Evolutionary conservation across 108 stramenopile genomes (phyloP), one percentile per base, ranked within the genome.

Genomic region (Cyclotella choctawhatcheeana): DNA sequence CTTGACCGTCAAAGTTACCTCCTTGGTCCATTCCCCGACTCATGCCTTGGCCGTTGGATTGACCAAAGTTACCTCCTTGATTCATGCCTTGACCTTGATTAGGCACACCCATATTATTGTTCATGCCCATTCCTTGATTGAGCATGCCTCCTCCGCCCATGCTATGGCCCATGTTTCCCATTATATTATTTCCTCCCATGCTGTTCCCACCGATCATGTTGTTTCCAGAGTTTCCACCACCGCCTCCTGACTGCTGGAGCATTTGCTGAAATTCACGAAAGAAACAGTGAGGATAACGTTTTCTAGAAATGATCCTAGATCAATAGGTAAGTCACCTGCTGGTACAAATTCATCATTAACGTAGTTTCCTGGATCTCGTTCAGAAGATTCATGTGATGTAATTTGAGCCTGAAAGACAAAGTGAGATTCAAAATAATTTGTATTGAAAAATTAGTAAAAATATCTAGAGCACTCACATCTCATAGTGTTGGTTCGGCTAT

Each of bases 341-440:
- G 82, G 34, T 83, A 83, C 30, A 95, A 68, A 50, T 95, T 95
- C 94, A 95, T 95, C 94, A 95, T 95, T 22, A 95, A 67, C 3
- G 94, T 95, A 2, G 94, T 95, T 64, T 95, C 94, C 71, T 95
- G 94, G 59, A 95, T 95, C 59, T 95, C 94, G 69, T 95, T 95
- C 30, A 95, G 71, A 10, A 95, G 76, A 75, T 95, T 95, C 94
- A 95, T 95, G 63, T 95, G 94, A 76, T 95, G 94, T 27, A 95
- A 84, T 67, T 95, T 95, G 43, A 95, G 83, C 66, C 52, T 52
- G 21, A 35, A 37, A 35, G 64, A 34, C 6, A 35, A 24, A 34
- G 20, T 37, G 35, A 25, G 13, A 22, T 58, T 13, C 10, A 7
- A 50, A 13, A 20, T 43, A 37, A 29, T 7, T 5, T 17, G 18